Evolutionary conservation across 208 protist genomes (phyloP), one percentile per base, ranked within the genome.

Genomic region (Leishmania tarentolae): DNA sequence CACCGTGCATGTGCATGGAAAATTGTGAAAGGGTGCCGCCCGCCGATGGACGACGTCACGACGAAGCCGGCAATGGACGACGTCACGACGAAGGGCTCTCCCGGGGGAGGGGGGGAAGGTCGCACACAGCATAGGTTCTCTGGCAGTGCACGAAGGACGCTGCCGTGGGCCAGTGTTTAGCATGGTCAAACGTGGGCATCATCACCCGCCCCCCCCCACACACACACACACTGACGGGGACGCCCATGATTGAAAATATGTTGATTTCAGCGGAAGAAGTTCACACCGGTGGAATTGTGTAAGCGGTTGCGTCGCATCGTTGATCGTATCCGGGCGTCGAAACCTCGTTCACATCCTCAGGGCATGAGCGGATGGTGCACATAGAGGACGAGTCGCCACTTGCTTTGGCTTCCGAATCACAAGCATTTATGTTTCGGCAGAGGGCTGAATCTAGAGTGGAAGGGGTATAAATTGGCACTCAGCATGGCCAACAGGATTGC

Each of bases 331-430:
- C 69, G 79, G 28, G 21, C 21, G 73, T 73, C 47, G 8, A 86
- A 83, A 53, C 79, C 83, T 5, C 47, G 79, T 19, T 63, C 28
- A 83, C 83, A 2, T 80, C 79, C 24, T 59, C 83, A 13, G 57
- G 63, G 35, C n/a, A 53, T 19, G 78, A 83, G 63, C 28, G 5
- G 21, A 53, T 83, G 24, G 50, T 35, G 15, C n/a, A 9, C 40
- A 74, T 79, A 74, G 37, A n/a, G n/a, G n/a, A n/a, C n/a, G n/a
- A n/a, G n/a, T n/a, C n/a, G n/a, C n/a, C n/a, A n/a, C n/a, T n/a
- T n/a, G n/a, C n/a, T n/a, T n/a, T n/a, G n/a, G n/a, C n/a, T n/a
- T n/a, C n/a, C n/a, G n/a, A n/a, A n/a, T n/a, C n/a, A n/a, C n/a
- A n/a, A n/a, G n/a, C n/a, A n/a, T n/a, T n/a, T n/a, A n/a, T n/a